Percentiles rank a stretch among this genome's conserved stretches.
phyloP scores from a whole-genome alignment of 2,329 filamentous ascomycete species.

The Ophioceras dolichostomum region DNA sequence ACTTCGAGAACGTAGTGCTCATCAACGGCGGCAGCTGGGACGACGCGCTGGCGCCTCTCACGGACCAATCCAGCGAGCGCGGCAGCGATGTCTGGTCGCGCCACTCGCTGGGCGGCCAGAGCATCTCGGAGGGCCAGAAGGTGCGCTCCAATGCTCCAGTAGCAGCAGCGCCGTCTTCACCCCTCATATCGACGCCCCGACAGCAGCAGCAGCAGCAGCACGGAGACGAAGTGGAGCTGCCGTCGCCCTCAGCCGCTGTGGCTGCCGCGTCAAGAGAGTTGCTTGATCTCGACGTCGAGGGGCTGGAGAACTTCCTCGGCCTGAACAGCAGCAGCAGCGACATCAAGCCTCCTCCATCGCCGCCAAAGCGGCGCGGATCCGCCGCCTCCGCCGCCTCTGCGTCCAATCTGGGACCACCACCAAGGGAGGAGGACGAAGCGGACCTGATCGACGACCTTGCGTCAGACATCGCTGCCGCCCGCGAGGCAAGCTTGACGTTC shows the following conservation, averaged over 20 bases:
- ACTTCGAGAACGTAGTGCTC: constrained; percentile 66
- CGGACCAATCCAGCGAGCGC: constrained; percentile 29
- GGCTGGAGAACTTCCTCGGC: constrained; percentile 19
- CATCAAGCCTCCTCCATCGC: background rate
- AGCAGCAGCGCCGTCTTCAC: too few relatives aligned
- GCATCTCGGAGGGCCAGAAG: constrained; percentile 9
- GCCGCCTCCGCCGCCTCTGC: background rate
- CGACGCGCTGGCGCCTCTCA: constrained; percentile 64
- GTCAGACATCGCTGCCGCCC: constrained; percentile 20
- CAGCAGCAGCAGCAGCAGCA: background rate
- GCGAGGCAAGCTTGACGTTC: constrained; percentile 22
- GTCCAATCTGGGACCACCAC: too few relatives aligned
- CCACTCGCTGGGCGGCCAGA: constrained; percentile 17
- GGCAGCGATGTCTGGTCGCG: constrained; percentile 28
- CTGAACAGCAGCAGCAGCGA: constrained; percentile 1
- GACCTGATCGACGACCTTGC: constrained; percentile 12
- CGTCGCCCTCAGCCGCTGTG: constrained; percentile 39
- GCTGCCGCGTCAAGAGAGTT: constrained; percentile 39
- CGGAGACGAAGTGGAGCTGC: constrained; percentile 23
- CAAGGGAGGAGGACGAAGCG: constrained; percentile 7
- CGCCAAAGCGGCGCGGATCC: background rate
- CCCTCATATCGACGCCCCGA: too few relatives aligned
- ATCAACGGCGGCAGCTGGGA: constrained; percentile 64
- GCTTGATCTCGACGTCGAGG: constrained; percentile 25
- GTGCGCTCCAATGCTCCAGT: constrained; percentile 6